Base-by-base conservation (phyloP, 139 green algal genomes). In the Chlamydomonas schloesseri region DNA sequence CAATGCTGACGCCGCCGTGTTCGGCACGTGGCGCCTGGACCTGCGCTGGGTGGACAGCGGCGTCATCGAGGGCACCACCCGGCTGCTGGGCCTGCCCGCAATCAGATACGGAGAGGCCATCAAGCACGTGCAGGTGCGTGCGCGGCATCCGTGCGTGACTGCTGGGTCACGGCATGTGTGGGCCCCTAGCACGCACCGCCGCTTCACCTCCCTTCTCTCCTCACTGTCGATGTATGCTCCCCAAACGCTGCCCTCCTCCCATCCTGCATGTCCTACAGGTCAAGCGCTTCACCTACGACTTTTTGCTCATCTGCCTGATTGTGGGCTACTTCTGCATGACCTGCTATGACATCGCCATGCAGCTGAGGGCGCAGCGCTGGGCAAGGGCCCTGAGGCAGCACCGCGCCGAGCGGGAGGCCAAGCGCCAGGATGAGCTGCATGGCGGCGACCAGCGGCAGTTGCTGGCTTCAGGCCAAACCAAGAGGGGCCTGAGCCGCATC, bases 241-340 rank as follows among this genome's bases (percentile, higher is more conserved):
- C n/a, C n/a, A n/a, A n/a, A n/a, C n/a, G n/a, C n/a, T n/a, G n/a
- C n/a, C n/a, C n/a, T n/a, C n/a, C n/a, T n/a, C n/a, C n/a, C n/a
- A n/a, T n/a, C n/a, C n/a, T n/a, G n/a, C n/a, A n/a, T n/a, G n/a
- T n/a, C 42, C 46, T 33, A 9, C 78, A 84, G 78, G 46, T 84
- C 9, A 11, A 5, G 8, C 64, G 57, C 3, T 90, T 90, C 73
- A 69, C 88, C 65, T 81, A 81, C n/a, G 87, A 90, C 73, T 90
- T 85, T 67, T 72, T 88, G 60, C 42, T 90, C 55, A 57, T 90
- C 20, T 28, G 88, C 23, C 78, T 90, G 10, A 58, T 85, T 17
- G 70, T 88, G 6, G 65, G 53, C 37, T 90, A 88, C 74, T 34
- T 88, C n/a, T 3, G 36, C 33, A 73, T 80, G 37, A 76, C 87